A percentile compares a stretch with the other conserved stretches of the same genome.
Evolutionary conservation across 371 early-diverging fungal genomes (phyloP).

Genomic region (Mucor circinelloides): DNA sequence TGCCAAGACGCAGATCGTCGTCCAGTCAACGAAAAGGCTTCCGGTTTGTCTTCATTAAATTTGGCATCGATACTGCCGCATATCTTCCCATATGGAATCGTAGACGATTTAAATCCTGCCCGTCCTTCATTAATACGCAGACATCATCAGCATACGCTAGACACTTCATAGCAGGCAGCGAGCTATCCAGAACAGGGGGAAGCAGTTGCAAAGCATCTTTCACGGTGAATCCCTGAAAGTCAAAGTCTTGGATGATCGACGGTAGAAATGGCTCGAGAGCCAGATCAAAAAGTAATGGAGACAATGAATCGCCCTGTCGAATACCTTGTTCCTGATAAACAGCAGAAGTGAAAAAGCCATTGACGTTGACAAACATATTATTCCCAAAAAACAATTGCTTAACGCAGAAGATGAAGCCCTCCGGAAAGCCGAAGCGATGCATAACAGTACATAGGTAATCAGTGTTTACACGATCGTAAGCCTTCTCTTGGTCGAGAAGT

Average conservation of each 20-base stretch:
- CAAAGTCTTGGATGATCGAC: not conserved
- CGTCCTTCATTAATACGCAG: slow-evolving; percentile 1
- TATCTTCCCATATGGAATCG: not conserved
- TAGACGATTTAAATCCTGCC: not conserved
- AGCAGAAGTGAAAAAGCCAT: too few relatives aligned
- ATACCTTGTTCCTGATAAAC: too few relatives aligned
- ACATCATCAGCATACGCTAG: slow-evolving; percentile 18
- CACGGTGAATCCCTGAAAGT: not conserved
- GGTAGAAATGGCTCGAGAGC: slow-evolving; percentile 15
- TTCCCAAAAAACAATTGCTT: too few relatives aligned
- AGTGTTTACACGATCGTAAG: slow-evolving; percentile 23
- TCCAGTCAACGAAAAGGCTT: slow-evolving; percentile 11
- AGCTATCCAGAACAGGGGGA: too few relatives aligned
- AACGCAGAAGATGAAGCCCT: too few relatives aligned
- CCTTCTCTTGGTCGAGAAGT: slow-evolving; percentile 23
- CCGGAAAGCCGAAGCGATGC: too few relatives aligned
- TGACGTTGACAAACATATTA: too few relatives aligned
- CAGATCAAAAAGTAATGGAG: too few relatives aligned
- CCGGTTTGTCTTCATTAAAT: slow-evolving; percentile 16
- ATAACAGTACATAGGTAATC: too few relatives aligned
- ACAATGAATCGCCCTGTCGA: too few relatives aligned
- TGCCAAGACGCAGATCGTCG: too few relatives aligned
- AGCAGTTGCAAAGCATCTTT: too few relatives aligned
- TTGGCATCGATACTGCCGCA: slow-evolving; percentile 12
- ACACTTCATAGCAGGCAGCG: not conserved